Percentiles rank a stretch among this genome's conserved stretches.
Conservation (phyloP, 2,329 filamentous ascomycete species). For the Colletotrichum liriopes region DNA sequence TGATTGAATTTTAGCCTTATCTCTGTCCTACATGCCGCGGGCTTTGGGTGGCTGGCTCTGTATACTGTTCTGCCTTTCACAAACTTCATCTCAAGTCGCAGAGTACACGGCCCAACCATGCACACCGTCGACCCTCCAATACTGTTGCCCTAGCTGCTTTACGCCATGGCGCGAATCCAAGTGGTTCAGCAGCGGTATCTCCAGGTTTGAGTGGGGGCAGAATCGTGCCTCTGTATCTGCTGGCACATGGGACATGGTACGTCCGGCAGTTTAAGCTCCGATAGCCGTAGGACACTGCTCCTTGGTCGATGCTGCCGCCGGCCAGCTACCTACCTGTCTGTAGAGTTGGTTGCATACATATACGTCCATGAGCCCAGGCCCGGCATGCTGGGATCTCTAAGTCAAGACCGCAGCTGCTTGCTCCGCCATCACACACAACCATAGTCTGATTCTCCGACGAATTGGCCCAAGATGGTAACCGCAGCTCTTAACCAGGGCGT, state of each 20-base stretch:
- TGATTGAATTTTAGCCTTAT: slow-evolving; percentile 43
- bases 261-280: slow-evolving; percentile 37
- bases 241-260: slow-evolving; percentile 25
- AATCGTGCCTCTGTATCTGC: slow-evolving; percentile 19
- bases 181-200: background rate
- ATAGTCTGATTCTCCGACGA: background rate
- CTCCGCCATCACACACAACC: background rate
- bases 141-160: background rate
- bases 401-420: background rate
- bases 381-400: background rate
- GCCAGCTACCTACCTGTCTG: slow-evolving; percentile 22
- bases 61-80: background rate
- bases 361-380: slow-evolving; percentile 29
- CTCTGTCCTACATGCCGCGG: slow-evolving; percentile 20
- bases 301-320: slow-evolving; percentile 37
- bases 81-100: slow-evolving; percentile 6
- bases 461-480: slow-evolving; percentile 38
- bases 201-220: slow-evolving; percentile 20
- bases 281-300: slow-evolving; percentile 25
- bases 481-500: slow-evolving; percentile 71
- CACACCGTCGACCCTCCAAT: background rate
- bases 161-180: background rate
- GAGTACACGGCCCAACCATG: background rate
- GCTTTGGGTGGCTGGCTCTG: background rate
- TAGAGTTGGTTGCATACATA: slow-evolving; percentile 16